phyloP scores from a whole-genome alignment of 139 green algal genomes.

The Tetraselmis chui region DNA sequence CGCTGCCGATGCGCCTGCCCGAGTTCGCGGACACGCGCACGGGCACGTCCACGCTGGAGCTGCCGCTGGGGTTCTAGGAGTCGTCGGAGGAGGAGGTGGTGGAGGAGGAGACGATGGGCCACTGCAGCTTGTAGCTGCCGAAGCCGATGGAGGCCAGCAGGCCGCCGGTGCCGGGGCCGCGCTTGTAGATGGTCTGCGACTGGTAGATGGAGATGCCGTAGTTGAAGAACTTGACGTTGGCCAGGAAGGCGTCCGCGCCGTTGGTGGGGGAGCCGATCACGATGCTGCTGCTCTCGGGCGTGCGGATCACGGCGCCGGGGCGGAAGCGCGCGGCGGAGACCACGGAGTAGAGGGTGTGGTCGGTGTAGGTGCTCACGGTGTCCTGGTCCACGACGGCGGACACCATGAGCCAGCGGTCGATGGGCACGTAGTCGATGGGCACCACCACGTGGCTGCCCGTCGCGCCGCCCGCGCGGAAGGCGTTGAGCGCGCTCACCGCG shows the following conservation, averaged over 20 bases:
- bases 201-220: slow-evolving; percentile 1
- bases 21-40: not conserved
- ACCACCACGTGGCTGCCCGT: not conserved
- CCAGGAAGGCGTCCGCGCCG: slow-evolving; percentile 4
- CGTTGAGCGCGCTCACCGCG: not conserved
- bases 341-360: slow-evolving; percentile 14
- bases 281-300: not conserved
- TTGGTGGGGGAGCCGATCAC: not conserved
- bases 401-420: slow-evolving; percentile 15
- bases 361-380: slow-evolving; percentile 5
- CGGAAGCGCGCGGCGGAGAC: not conserved
- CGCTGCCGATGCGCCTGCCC: not conserved
- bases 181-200: not conserved
- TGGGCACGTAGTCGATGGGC: slow-evolving; percentile 15
- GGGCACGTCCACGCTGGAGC: not conserved
- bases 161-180: too few relatives aligned
- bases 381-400: slow-evolving; percentile 5
- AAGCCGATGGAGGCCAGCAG: not conserved
- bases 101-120: not conserved
- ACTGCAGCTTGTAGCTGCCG: not conserved
- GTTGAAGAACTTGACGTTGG: slow-evolving; percentile 10
- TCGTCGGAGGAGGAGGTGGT: not conserved
- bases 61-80: not conserved
- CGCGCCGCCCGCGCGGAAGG: not conserved
- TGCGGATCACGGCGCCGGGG: not conserved